A percentile compares a stretch with the other conserved stretches of the same genome.
phyloP scores from a whole-genome alignment of 2,329 filamentous ascomycete genomes.

The Fonsecaea multimorphosa region DNA sequence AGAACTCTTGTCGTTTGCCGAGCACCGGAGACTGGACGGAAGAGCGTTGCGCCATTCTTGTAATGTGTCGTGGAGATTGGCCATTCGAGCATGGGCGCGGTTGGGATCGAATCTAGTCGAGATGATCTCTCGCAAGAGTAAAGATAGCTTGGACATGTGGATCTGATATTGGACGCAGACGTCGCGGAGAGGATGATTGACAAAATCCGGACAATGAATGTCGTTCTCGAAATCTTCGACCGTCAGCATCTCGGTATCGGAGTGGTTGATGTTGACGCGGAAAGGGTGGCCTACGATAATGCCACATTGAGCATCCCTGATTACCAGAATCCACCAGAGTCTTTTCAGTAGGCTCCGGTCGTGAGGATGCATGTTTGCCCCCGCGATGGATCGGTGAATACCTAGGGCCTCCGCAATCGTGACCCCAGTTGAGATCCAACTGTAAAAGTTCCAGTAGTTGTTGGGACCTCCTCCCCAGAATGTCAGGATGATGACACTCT shows the following conservation, averaged over 20 bases:
- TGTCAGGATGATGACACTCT: constrained; percentile 22
- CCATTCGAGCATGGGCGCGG: constrained; percentile 20
- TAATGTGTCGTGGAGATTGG: constrained; percentile 16
- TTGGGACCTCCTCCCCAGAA: constrained; percentile 21
- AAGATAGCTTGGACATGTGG: constrained; percentile 22
- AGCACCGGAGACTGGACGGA: constrained; percentile 14
- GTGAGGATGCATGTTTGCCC: constrained; percentile 18
- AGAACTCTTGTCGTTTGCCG: constrained; percentile 9
- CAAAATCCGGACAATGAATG: constrained; percentile 19
- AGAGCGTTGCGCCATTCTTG: constrained; percentile 17
- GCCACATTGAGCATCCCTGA: constrained; percentile 19
- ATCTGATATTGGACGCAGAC: constrained; percentile 17
- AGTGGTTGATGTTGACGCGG: constrained; percentile 20
- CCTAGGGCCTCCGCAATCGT: constrained; percentile 24
- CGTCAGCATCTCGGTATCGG: constrained; percentile 22
- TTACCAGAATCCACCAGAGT: constrained; percentile 24
- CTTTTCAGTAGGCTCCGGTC: constrained; percentile 22
- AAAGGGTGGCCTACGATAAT: constrained; percentile 22
- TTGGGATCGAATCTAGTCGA: constrained; percentile 22
- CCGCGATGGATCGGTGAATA: constrained; percentile 22
- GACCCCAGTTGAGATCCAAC: constrained; percentile 22
- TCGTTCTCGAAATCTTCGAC: constrained; percentile 24
- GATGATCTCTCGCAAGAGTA: constrained; percentile 20
- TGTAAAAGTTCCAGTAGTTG: constrained; percentile 25
- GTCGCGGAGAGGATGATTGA: constrained; percentile 19